Evolutionary conservation across 345 rosid species (phyloP).

Genomic region (Lumnitzera littorea): DNA sequence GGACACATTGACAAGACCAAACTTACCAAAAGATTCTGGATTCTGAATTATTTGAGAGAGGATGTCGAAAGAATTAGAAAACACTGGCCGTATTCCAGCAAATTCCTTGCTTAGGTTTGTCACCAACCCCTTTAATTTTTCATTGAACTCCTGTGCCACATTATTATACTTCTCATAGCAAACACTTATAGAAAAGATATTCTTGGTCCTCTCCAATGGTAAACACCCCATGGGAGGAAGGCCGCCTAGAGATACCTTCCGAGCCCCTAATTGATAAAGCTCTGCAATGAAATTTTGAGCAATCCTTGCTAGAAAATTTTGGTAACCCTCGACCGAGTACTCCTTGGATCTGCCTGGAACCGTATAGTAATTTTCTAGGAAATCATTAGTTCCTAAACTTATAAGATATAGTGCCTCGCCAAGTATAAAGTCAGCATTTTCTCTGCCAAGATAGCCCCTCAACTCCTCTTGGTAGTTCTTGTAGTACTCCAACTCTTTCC

Average conservation of each 20-base stretch:
- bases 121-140: conserved; percentile 27
- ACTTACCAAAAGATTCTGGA: conserved; percentile 53
- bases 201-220: conserved; percentile 67
- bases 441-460: conserved; percentile 42
- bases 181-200: conserved; percentile 28
- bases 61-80: conserved; percentile 35
- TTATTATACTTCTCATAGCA: conserved; percentile 54
- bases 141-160: conserved; percentile 59
- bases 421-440: conserved; percentile 36
- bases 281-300: conserved; percentile 46
- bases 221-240: conserved; percentile 85
- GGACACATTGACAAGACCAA: neutral
- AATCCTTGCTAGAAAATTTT: conserved; percentile 41
- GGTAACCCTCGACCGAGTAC: conserved; percentile 43
- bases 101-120: conserved; percentile 36
- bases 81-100: conserved; percentile 32
- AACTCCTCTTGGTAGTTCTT: conserved; percentile 55
- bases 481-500: conserved; percentile 75
- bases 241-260: conserved; percentile 48
- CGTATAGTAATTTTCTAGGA: conserved; percentile 64
- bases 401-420: conserved; percentile 55
- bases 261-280: conserved; percentile 59
- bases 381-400: conserved; percentile 85
- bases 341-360: conserved; percentile 29
- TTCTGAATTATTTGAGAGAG: conserved; percentile 40